phyloP scores from a whole-genome alignment of 163 green algal species.

The Scenedesmus sp. region DNA sequence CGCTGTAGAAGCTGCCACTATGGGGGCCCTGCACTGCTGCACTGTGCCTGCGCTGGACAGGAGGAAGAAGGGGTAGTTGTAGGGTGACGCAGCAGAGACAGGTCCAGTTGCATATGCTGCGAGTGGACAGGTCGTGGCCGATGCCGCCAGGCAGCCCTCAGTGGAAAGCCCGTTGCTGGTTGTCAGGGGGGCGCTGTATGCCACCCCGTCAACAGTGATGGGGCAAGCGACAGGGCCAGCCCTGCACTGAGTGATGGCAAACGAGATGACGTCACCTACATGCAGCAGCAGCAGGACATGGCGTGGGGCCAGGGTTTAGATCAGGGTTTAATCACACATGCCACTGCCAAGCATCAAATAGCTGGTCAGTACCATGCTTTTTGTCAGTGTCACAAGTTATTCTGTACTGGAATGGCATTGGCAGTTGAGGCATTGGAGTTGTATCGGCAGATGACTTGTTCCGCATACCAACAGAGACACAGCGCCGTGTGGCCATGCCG shows the following conservation, averaged over 20 bases:
- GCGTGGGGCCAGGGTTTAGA: too few species aligned
- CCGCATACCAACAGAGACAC: too few species aligned
- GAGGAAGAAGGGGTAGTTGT: not conserved
- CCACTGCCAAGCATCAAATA: too few species aligned
- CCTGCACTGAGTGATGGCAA: not conserved
- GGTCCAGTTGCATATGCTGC: not conserved
- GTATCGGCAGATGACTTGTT: too few species aligned
- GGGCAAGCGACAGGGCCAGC: not conserved
- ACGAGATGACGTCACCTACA: not conserved
- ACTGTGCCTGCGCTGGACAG: not conserved
- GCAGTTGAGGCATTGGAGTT: too few species aligned
- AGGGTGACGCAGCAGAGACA: not conserved
- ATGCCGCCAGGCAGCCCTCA: not conserved
- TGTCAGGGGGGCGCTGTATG: not conserved
- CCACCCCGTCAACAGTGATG: too few species aligned
- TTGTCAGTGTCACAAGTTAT: too few species aligned
- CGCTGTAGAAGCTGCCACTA: not conserved
- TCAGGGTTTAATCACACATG: too few species aligned
- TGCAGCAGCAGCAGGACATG: too few species aligned
- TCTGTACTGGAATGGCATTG: too few species aligned
- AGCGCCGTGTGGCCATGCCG: too few species aligned
- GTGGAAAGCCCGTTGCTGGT: not conserved
- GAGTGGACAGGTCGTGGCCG: not conserved
- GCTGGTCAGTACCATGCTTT: too few species aligned
- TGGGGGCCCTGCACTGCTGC: not conserved